Conservation (phyloP, 1,139 yeast genomes). For the Kodamaea anthophila region DNA sequence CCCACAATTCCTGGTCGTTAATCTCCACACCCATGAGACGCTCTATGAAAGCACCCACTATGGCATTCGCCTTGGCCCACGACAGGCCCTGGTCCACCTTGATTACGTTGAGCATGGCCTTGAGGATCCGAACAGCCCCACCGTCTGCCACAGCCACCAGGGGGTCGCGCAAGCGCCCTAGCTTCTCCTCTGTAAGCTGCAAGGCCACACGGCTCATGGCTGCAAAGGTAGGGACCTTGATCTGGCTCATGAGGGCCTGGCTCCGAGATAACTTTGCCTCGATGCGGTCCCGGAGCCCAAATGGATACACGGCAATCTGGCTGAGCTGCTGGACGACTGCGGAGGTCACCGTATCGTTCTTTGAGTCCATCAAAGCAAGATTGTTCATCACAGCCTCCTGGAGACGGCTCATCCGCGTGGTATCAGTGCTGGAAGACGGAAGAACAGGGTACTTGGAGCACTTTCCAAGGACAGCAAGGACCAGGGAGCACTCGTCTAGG, state of each 20-base stretch:
- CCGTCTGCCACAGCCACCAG: conserved; percentile 38
- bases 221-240: conserved; percentile 61
- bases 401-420: conserved; percentile 43
- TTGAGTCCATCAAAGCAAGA: conserved; percentile 28
- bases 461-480: conserved; percentile 46
- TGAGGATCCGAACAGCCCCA: conserved; percentile 27
- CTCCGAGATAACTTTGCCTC: conserved; percentile 26
- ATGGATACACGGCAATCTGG: conserved; percentile 50
- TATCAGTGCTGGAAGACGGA: conserved; percentile 44
- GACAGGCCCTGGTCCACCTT: conserved; percentile 22
- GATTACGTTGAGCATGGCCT: conserved; percentile 15
- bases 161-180: conserved; percentile 27
- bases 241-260: conserved; percentile 20
- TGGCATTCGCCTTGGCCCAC: conserved; percentile 39
- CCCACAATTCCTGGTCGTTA: conserved; percentile 37
- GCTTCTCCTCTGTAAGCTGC: conserved; percentile 29
- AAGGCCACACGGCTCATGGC: conserved; percentile 54
- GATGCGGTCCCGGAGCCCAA: conserved; percentile 52
- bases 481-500: conserved; percentile 30
- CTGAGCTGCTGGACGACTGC: conserved; percentile 48
- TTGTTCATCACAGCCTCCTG: conserved; percentile 48
- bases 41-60: conserved; percentile 21
- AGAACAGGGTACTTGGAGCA: conserved; percentile 65
- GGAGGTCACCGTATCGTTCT: conserved; percentile 33
- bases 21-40: conserved; percentile 15